Conservation (phyloP, 2,329 filamentous ascomycete genomes). For the Alternaria sp. region DNA sequence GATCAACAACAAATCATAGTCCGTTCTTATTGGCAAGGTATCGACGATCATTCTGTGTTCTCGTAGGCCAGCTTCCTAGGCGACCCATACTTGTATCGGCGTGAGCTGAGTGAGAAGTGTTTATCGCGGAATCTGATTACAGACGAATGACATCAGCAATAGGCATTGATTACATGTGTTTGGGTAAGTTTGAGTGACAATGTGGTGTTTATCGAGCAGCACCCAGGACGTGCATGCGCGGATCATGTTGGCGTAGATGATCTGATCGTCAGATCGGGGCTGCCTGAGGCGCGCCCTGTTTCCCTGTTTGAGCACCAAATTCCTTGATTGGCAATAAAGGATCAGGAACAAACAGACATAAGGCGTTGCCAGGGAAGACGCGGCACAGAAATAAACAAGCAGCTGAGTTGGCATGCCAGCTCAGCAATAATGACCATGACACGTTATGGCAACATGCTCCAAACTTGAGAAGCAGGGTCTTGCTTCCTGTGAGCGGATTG, state of each 20-base stretch:
- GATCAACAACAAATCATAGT: slow-evolving; percentile 2
- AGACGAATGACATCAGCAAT: slow-evolving; percentile 5
- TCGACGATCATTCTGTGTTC: background rate
- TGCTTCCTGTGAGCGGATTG: slow-evolving; percentile 15
- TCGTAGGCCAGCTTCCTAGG: background rate
- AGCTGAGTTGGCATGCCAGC: slow-evolving; percentile 22
- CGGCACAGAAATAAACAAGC: slow-evolving; percentile 7
- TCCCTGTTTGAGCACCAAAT: slow-evolving; percentile 18
- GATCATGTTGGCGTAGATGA: slow-evolving; percentile 10
- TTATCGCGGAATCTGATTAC: background rate
- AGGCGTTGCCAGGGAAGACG: slow-evolving; percentile 14
- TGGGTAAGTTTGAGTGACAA: slow-evolving; percentile 1
- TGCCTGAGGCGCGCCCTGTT: slow-evolving; percentile 18
- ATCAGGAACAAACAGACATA: slow-evolving; percentile 4
- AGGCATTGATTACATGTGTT: background rate
- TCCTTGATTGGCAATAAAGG: slow-evolving; percentile 5
- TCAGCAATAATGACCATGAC: slow-evolving; percentile 16
- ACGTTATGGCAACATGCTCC: slow-evolving; percentile 1
- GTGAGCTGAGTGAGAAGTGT: background rate
- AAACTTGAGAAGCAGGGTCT: slow-evolving; percentile 14
- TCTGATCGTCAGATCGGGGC: slow-evolving; percentile 7
- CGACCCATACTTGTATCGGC: background rate
- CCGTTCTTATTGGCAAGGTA: background rate
- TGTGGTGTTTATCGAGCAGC: slow-evolving; percentile 4
- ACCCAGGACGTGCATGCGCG: background rate